Percentiles rank a stretch among this genome's conserved stretches.
phyloP scores from a whole-genome alignment of 345 rosid genomes.

The Aethionema arabicum region DNA sequence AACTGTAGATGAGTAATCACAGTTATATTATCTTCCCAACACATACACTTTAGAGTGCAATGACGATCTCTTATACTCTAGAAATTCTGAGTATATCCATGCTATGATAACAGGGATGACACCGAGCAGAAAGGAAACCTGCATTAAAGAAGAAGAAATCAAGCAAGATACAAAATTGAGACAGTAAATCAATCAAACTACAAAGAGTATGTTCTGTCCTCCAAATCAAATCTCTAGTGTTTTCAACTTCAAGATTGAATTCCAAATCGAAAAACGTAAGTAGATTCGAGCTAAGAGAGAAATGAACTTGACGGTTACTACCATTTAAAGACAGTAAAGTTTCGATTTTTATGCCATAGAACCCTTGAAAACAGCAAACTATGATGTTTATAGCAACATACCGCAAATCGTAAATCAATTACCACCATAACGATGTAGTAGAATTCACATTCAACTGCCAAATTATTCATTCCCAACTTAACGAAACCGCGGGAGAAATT shows the following conservation, averaged over 20 bases:
- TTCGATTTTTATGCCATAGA: not conserved
- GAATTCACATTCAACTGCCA: slow-evolving; percentile 7
- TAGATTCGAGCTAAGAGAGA: not conserved
- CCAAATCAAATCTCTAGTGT: slow-evolving; percentile 11
- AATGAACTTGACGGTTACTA: slow-evolving; percentile 15
- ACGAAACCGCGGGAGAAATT: not conserved
- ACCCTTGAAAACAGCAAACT: not conserved
- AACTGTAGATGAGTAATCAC: not conserved
- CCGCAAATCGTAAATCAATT: slow-evolving; percentile 1
- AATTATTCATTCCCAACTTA: slow-evolving; percentile 16
- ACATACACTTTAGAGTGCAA: slow-evolving; percentile 79
- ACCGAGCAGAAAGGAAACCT: slow-evolving; percentile 91
- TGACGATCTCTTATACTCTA: slow-evolving; percentile 62
- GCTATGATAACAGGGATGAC: slow-evolving; percentile 74
- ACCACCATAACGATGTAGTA: slow-evolving; percentile 11
- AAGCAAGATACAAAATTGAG: not conserved
- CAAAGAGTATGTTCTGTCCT: not conserved
- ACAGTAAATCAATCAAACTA: not conserved
- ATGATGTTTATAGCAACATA: not conserved
- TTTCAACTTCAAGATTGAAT: slow-evolving; percentile 1
- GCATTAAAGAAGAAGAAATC: slow-evolving; percentile 27
- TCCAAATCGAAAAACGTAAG: not conserved
- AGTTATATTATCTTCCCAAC: not conserved
- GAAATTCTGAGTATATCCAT: slow-evolving; percentile 83
- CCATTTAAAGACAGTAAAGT: slow-evolving; percentile 1